A percentile compares a stretch with the other conserved stretches of the same genome.
Evolutionary conservation across 2,329 filamentous ascomycete genomes (phyloP).

Genomic region (Verticillium zaregamsianum): DNA sequence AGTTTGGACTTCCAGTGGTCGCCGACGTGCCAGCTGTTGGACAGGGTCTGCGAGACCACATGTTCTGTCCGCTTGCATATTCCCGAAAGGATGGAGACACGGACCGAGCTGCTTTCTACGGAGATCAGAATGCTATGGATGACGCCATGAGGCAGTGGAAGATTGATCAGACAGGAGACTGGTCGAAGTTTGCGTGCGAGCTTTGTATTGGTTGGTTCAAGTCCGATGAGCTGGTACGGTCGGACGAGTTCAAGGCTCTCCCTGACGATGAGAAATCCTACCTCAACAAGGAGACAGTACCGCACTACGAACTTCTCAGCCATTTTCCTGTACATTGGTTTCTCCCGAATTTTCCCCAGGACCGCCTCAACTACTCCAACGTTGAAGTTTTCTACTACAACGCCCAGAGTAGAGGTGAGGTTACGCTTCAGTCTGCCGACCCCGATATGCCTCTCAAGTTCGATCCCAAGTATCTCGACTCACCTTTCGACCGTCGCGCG

Average conservation of each 20-base stretch:
- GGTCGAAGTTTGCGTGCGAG: conserved; percentile 33
- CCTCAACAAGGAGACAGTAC: conserved; percentile 45
- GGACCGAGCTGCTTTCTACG: conserved; percentile 41
- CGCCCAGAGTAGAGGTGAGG: conserved; percentile 45
- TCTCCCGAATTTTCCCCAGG: conserved; percentile 30
- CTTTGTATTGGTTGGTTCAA: conserved; percentile 40
- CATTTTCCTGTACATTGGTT: conserved; percentile 40
- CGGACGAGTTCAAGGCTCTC: conserved; percentile 46
- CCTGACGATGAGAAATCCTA: conserved; percentile 36
- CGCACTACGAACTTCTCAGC: conserved; percentile 51
- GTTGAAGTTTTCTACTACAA: conserved; percentile 48
- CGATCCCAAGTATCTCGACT: conserved; percentile 47
- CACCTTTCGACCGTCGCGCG: conserved; percentile 49
- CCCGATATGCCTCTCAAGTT: conserved; percentile 45
- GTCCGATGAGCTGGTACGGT: conserved; percentile 30
- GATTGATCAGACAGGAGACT: conserved; percentile 33
- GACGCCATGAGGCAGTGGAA: conserved; percentile 44
- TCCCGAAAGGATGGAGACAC: conserved; percentile 35
- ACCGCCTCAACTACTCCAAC: conserved; percentile 35
- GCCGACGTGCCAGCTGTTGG: conserved; percentile 31
- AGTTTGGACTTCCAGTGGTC: conserved; percentile 28
- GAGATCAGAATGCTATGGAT: conserved; percentile 33
- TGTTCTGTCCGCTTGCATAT: conserved; percentile 31
- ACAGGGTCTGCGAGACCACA: conserved; percentile 35
- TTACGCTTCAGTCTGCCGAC: conserved; percentile 48